phyloP scores from a whole-genome alignment of 2,329 filamentous ascomycete species.

The Pyrenophora teres region DNA sequence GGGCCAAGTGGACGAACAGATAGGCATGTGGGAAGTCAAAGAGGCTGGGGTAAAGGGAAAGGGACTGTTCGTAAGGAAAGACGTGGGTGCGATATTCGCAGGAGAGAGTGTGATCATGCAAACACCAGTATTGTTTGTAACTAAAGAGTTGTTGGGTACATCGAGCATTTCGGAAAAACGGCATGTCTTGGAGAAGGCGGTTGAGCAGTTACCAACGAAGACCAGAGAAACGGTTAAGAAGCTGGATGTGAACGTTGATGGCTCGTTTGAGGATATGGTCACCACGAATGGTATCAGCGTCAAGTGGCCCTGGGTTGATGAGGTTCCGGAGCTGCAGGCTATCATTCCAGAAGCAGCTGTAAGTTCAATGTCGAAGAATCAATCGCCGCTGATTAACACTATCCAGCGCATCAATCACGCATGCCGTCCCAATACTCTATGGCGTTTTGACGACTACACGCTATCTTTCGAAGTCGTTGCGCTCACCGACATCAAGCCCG shows the following conservation, averaged over 20 bases:
- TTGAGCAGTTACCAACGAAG: slow-evolving; percentile 30
- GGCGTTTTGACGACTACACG: slow-evolving; percentile 39
- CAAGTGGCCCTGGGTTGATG: slow-evolving; percentile 30
- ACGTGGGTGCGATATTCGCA: slow-evolving; percentile 22
- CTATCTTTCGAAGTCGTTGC: slow-evolving; percentile 36
- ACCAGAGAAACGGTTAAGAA: slow-evolving; percentile 19
- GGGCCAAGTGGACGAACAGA: slow-evolving; percentile 15
- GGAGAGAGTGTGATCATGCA: slow-evolving; percentile 33
- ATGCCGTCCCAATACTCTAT: slow-evolving; percentile 41
- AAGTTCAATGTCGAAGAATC: slow-evolving; percentile 10
- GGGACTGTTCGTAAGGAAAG: slow-evolving; percentile 31
- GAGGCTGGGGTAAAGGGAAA: slow-evolving; percentile 29
- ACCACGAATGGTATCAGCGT: slow-evolving; percentile 32
- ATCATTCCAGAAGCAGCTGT: slow-evolving; percentile 39
- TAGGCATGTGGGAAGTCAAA: slow-evolving; percentile 29
- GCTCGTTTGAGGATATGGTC: slow-evolving; percentile 26
- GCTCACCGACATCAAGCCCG: slow-evolving; percentile 32
- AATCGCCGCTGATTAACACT: neutral
- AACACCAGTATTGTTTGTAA: slow-evolving; percentile 32
- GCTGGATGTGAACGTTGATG: slow-evolving; percentile 24
- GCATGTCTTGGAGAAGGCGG: slow-evolving; percentile 22
- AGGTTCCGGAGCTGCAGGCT: slow-evolving; percentile 23
- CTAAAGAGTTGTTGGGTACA: slow-evolving; percentile 17
- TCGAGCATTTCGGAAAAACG: slow-evolving; percentile 11
- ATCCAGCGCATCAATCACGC: slow-evolving; percentile 42